Evolutionary conservation across 2,329 filamentous ascomycete genomes (phyloP), one percentile per base, ranked within the genome.

Genomic region (Magnaporthales sp.): DNA sequence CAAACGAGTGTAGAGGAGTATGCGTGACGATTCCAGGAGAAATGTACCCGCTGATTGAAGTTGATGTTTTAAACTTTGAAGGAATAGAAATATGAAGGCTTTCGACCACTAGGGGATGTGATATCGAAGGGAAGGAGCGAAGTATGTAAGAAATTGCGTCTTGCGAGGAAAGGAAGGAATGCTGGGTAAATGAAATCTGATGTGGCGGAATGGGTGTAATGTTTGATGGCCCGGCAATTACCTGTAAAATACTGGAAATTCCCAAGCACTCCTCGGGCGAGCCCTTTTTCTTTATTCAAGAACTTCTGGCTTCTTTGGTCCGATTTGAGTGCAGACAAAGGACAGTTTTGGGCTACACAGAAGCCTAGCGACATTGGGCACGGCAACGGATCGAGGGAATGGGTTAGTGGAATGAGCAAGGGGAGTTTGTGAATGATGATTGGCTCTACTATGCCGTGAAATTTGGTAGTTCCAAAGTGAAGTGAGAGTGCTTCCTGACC

Each of bases 1-100:
- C 66, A 68, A 68, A 63, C 66, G 69, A 70, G 46, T 67, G 68
- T 66, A 56, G 66, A 64, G 63, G 66, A 38, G 38, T 32, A 65
- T 15, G 19, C n/a, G 32, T 29, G 46, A 58, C 7, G 56, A 63
- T 60, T 15, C 51, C 30, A 27, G 65, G 27, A 11, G 66, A 61
- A 62, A 4, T n/a, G 15, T 7, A n/a, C 22, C 15, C 30, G 64
- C 13, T 66, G 9, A 32, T 27, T 15, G 64, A 38, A 29, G 24
- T 10, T 61, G 56, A 13, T 11, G 2, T 61, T 62, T 30, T n/a
- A 60, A 26, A 13, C 56, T 60, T 11, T 30, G 27, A 65, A 30
- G 27, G n/a, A 29, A n/a, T 19, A 26, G 27, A 19, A 19, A 54
- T 7, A n/a, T 31, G 26, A 24, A 11, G 32, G 22, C 5, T 13